Evolutionary conservation across 768 basidiomycete genomes (phyloP).

Genomic region (Tricholoma matsutake): DNA sequence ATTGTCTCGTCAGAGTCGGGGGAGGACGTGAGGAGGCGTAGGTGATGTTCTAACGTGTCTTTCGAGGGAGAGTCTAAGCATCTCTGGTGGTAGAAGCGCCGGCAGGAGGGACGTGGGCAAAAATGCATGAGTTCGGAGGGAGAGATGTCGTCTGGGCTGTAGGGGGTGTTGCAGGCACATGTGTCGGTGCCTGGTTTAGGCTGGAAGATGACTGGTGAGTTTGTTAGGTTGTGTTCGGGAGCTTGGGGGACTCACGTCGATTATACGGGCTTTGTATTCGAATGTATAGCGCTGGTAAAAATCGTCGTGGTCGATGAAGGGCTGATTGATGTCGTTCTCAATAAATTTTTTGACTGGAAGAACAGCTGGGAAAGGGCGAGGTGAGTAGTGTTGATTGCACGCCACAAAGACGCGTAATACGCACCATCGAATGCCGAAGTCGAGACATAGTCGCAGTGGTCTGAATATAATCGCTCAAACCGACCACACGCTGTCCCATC

Average conservation of each 20-base stretch:
- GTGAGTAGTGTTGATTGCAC: neutral
- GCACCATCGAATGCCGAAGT: slow-evolving; percentile 46
- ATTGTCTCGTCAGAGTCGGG: slow-evolving; percentile 7
- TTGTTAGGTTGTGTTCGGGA: neutral
- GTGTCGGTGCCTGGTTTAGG: slow-evolving; percentile 36
- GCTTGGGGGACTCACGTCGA: slow-evolving; percentile 30
- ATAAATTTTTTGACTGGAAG: slow-evolving; percentile 32
- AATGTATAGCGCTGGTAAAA: slow-evolving; percentile 52
- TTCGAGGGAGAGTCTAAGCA: slow-evolving; percentile 38
- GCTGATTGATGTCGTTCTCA: slow-evolving; percentile 38
- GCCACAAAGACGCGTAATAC: neutral
- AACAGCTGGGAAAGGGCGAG: slow-evolving; percentile 26
- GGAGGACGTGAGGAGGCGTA: slow-evolving; percentile 28
- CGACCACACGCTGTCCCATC: slow-evolving; percentile 35
- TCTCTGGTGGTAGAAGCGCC: slow-evolving; percentile 43
- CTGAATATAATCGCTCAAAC: slow-evolving; percentile 49
- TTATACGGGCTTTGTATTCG: slow-evolving; percentile 27
- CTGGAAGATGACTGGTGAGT: slow-evolving; percentile 10
- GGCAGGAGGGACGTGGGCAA: slow-evolving; percentile 51
- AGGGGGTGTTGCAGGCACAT: slow-evolving; percentile 47
- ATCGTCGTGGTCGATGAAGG: slow-evolving; percentile 32
- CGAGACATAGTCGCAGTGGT: slow-evolving; percentile 46
- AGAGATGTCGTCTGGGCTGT: slow-evolving; percentile 38
- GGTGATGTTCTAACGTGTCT: slow-evolving; percentile 11
- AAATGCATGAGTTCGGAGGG: slow-evolving; percentile 43